Percentiles rank a stretch among this genome's conserved stretches.
phyloP scores from a whole-genome alignment of 371 early-diverging fungal genomes.

The Mortierella sp. region DNA sequence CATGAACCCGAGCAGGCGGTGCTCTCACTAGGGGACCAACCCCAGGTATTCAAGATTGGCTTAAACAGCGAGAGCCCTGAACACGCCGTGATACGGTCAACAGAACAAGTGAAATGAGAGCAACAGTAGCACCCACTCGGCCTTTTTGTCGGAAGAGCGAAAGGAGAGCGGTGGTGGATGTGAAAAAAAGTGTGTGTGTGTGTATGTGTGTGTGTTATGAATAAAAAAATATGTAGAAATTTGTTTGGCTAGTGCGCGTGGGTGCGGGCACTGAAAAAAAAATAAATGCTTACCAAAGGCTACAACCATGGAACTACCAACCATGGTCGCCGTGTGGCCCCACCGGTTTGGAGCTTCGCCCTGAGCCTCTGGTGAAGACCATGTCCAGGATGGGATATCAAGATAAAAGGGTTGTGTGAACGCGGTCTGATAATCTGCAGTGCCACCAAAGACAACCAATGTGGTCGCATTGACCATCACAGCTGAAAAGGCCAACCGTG shows the following conservation, averaged over 20 bases:
- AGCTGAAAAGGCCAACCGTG: conserved; percentile 47
- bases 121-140: no score
- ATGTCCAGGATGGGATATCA: conserved; percentile 48
- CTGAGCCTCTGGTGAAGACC: conserved; percentile 34
- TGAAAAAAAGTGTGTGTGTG: neutral
- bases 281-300: conserved; percentile 40
- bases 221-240: neutral
- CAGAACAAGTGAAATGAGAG: no score
- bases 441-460: conserved; percentile 48
- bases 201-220: no score
- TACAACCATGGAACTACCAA: conserved; percentile 31
- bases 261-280: neutral
- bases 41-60: no score
- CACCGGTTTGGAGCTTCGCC: conserved; percentile 38
- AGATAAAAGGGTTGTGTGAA: conserved; percentile 29
- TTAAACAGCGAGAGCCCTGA: no score
- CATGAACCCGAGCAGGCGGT: no score
- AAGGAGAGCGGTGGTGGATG: neutral
- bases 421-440: conserved; percentile 23
- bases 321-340: conserved; percentile 46
- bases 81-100: no score
- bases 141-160: no score
- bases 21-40: no score
- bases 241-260: neutral
- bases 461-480: conserved; percentile 42